Conservation (phyloP, 371 early-diverging fungal genomes). For the Mucor piriformis region DNA sequence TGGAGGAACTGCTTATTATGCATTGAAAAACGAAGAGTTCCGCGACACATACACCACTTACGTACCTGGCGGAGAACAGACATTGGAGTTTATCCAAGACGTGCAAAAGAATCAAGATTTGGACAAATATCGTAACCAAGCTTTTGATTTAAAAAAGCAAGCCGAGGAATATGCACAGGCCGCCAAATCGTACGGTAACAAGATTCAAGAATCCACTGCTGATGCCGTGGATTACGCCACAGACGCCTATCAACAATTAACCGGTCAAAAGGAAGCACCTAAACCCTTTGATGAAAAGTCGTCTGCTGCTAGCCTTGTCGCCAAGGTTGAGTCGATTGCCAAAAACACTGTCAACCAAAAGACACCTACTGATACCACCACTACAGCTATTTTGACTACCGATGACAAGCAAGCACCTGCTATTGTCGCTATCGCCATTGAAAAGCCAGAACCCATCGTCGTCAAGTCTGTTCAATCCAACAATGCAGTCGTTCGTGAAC, state of each 20-base stretch:
- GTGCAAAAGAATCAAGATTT: slow-evolving; percentile 23
- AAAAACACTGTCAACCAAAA: not conserved
- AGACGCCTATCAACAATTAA: slow-evolving; percentile 27
- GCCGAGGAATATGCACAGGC: slow-evolving; percentile 21
- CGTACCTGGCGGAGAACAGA: slow-evolving; percentile 12
- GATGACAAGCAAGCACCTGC: slow-evolving; percentile 20
- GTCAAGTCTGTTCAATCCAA: slow-evolving; percentile 20
- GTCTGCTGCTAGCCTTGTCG: not conserved
- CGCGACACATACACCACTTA: not conserved
- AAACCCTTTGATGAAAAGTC: slow-evolving; percentile 1
- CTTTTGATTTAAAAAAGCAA: slow-evolving; percentile 15
- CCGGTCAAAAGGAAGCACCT: slow-evolving; percentile 25
- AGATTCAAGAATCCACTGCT: slow-evolving; percentile 24
- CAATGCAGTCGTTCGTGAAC: slow-evolving; percentile 24
- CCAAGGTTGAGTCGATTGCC: too few relatives aligned
- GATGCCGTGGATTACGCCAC: slow-evolving; percentile 30
- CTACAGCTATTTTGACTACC: slow-evolving; percentile 10
- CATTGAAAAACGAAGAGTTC: slow-evolving; percentile 46
- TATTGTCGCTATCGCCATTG: slow-evolving; percentile 23
- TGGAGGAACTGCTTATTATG: slow-evolving; percentile 45
- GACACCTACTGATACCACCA: slow-evolving; percentile 14
- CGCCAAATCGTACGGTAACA: slow-evolving; percentile 19
- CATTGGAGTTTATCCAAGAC: slow-evolving; percentile 26
- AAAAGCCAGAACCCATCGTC: slow-evolving; percentile 28
- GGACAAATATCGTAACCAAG: slow-evolving; percentile 11